Base-by-base conservation (phyloP, 2,329 filamentous ascomycete species). In the Chaetomiaceae sp. region DNA sequence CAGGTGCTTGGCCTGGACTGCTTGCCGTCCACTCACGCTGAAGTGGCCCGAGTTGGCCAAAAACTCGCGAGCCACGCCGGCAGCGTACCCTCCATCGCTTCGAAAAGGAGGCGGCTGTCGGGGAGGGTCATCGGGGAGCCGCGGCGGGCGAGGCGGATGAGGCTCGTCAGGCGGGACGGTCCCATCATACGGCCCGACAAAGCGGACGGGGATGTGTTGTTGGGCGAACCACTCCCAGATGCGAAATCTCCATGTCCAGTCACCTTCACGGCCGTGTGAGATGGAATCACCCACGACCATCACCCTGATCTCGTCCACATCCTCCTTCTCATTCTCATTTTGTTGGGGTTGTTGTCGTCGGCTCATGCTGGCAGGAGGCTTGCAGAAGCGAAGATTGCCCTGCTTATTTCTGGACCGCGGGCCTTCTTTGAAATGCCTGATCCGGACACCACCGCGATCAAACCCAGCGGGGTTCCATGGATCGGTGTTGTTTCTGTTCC, bases 171-270 rank as follows among this genome's bases (percentile, higher is more conserved):
- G 58, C 6, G 59, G 55, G 4, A 59, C 50, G 9, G 68, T 69
- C 39, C 68, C 68, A n/a, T 50, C 62, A 55, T 65, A 71, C 3
- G 67, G 68, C 10, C 70, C 70, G 12, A 66, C 65, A 43, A 70
- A 68, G 12, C 58, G 44, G 10, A 64, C 57, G 37, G 53, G 25
- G 27, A 65, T 45, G 4, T 47, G 27, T 20, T 65, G 53, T 13
- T 43, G 34, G 2, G 53, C 53, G 44, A 72, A 62, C 70, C 70
- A 73, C 42, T 72, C 49, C 63, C 65, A 71, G 12, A 73, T 55
- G 4, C 69, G 63, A 44, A 68, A 73, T 8, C 70, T 63, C 71
- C 70, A 73, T 9, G 70, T 73, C 45, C 62, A 69, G 53, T 73
- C 70, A 25, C 66, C 69, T 50, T 72, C 68, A 20, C 54, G 55